Evolutionary conservation across 2,329 filamentous ascomycete genomes (phyloP), one percentile per base, ranked within the genome.

Genomic region (Rosellinia necatrix): DNA sequence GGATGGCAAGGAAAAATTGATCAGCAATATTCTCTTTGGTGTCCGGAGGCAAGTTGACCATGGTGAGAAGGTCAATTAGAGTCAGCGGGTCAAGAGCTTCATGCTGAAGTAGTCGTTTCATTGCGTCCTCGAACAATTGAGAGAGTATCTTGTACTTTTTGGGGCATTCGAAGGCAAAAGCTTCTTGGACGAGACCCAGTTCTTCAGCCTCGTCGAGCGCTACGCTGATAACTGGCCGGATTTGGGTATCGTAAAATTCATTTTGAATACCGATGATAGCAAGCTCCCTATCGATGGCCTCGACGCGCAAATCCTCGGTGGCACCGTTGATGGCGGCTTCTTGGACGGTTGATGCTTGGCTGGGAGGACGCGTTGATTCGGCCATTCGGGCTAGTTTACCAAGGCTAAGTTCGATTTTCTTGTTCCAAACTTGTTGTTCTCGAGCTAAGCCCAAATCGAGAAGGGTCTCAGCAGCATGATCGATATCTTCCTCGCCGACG

Each of bases 351-450:
- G 66, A 71, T 17, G 66, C 65, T 54, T 69, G 66, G 44, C 65
- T 69, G 8, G 65, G 60, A 52, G 70, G 67, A n/a, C 64, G 64
- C 12, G 69, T 70, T 4, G 76, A 78, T 34, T 86, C 83, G 13
- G 90, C 90, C 62, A 97, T 74, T 50, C 86, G 80, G 13, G 87
- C 84, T 42, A 99, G 80, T 73, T 97, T 97, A 30, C 90, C 89
- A 34, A 99, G 80, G 57, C 91, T 96, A 22, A 97, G 78, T 73
- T 97, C 89, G 29, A 96, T 90, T 72, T 96, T 94, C 76, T 96
- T 96, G 74, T 86, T 91, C 93, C 93, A 97, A 3, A 94, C 75
- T 65, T 92, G 88, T 49, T 85, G 82, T 71, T 97, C 92, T 50
- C 85, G 84, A 46, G 81, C 80, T 17, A 87, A 76, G 0, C 90